Conservation (phyloP, 768 basidiomycete genomes). For the Pleurotus salmoneostramineus region DNA sequence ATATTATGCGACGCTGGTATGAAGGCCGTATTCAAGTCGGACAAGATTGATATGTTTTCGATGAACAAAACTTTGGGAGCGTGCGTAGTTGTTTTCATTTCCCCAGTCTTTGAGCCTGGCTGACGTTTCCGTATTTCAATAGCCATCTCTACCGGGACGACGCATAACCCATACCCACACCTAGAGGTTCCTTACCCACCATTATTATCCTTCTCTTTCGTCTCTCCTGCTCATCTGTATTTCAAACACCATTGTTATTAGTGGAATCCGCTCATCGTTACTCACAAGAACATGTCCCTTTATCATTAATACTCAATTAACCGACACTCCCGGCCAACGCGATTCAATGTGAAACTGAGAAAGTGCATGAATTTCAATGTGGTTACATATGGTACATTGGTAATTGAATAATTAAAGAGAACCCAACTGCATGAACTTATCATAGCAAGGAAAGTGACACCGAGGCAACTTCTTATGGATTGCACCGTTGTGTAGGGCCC, state of each 20-base stretch:
- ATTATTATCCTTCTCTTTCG: too few species aligned
- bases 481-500: too few species aligned
- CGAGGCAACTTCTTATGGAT: not conserved
- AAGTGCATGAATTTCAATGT: too few species aligned
- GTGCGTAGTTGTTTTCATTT: constrained; percentile 33
- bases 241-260: not conserved
- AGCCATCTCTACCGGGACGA: constrained; percentile 1
- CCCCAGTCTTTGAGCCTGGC: not conserved
- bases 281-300: not conserved
- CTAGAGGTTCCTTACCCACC: too few species aligned
- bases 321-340: not conserved
- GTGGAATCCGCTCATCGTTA: not conserved
- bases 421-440: not conserved
- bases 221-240: not conserved
- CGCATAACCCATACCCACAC: not conserved
- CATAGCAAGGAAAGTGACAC: not conserved
- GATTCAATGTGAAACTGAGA: too few species aligned
- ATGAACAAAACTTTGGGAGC: constrained; percentile 91
- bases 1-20: constrained; percentile 79
- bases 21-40: constrained; percentile 71
- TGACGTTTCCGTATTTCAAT: not conserved
- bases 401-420: not conserved
- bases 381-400: not conserved
- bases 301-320: not conserved
- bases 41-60: constrained; percentile 88